phyloP scores from a whole-genome alignment of 2,329 filamentous ascomycete genomes.

The Neobulgaria alba region DNA sequence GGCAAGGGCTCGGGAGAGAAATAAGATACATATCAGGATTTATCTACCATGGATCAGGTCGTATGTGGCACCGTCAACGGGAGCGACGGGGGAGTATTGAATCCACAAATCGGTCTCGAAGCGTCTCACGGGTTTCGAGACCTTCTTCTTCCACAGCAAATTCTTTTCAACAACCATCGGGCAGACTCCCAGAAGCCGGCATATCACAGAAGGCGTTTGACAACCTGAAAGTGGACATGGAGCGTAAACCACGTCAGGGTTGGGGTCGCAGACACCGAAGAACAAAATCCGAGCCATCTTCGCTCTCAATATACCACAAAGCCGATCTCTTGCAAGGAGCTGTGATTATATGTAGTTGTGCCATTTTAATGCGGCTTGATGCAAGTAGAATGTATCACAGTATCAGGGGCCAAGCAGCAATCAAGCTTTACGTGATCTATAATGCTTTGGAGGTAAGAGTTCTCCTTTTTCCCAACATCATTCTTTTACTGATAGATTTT shows the following conservation, averaged over 20 bases:
- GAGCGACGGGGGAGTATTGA: constrained; percentile 38
- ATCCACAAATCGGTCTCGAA: constrained; percentile 20
- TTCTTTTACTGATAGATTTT: constrained; percentile 54
- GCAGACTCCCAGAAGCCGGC: constrained; percentile 11
- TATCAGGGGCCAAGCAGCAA: constrained; percentile 89
- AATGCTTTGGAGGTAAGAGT: constrained; percentile 73
- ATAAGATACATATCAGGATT: constrained; percentile 62
- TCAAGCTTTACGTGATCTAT: constrained; percentile 98
- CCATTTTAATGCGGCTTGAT: constrained; percentile 82
- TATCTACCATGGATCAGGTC: constrained; percentile 69
- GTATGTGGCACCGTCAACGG: constrained; percentile 58
- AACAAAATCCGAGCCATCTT: constrained; percentile 77
- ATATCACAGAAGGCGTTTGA: constrained; percentile 11
- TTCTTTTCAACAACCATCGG: constrained; percentile 19
- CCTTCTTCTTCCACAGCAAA: constrained; percentile 19
- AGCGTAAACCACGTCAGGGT: constrained; percentile 22
- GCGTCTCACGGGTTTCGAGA: constrained; percentile 20
- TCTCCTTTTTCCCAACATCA: not conserved
- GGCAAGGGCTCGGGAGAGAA: constrained; percentile 62
- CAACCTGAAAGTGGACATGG: constrained; percentile 16
- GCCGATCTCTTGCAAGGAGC: constrained; percentile 88
- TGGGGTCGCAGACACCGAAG: constrained; percentile 51
- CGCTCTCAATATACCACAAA: constrained; percentile 80
- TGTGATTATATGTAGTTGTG: constrained; percentile 77
- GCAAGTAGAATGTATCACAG: constrained; percentile 98